Base-by-base conservation (phyloP, 768 basidiomycete species). In the Lactarius vividus region DNA sequence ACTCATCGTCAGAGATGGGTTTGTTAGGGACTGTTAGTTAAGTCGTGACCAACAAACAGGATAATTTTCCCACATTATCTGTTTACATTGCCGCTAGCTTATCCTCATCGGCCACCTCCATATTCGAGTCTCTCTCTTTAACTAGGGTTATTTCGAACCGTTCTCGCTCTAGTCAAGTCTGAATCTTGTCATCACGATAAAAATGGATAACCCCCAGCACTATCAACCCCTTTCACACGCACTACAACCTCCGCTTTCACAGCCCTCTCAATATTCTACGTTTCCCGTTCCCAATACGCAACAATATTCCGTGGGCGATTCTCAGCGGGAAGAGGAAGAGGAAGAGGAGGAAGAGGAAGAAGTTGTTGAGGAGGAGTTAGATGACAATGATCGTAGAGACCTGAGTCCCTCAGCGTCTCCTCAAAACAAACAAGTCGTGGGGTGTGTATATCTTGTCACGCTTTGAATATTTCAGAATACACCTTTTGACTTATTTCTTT, bases 161-260 rank as follows among this genome's bases (percentile, higher is more conserved):
- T 52, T 58, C 61, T 60, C 37, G 33, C 64, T 66, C 54, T 63
- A 18, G 65, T 57, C 65, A 33, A 59, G 42, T 44, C 56, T 56
- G 23, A 42, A 39, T 56, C 60, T 57, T 57, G 69, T 58, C 63
- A 69, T 62, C 70, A 52, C 67, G 70, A 71, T 74, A 72, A 72
- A 73, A 69, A 81, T 83, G 82, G 81, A 89, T 77, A 89, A 89
- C 74, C 88, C 88, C 62, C 88, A 91, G 74, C 88, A 88, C 68
- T 89, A 92, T 77, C 89, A 90, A 68, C 88, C 90, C 31, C 82
- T 92, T 71, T 92, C 89, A 62, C 87, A 90, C 79, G 90, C 90
- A 52, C 80, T 92, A 44, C 80, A 88, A 74, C 87, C 86, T 0
- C 87, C 84, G 54, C 61, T 75, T 58, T 70, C 71, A 31, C 69